These are phyloP conservation scores for Saccharum officinarum DNA, from an alignment of 176 grass and related monocot species.

Conservation along the genomic window DNA sequence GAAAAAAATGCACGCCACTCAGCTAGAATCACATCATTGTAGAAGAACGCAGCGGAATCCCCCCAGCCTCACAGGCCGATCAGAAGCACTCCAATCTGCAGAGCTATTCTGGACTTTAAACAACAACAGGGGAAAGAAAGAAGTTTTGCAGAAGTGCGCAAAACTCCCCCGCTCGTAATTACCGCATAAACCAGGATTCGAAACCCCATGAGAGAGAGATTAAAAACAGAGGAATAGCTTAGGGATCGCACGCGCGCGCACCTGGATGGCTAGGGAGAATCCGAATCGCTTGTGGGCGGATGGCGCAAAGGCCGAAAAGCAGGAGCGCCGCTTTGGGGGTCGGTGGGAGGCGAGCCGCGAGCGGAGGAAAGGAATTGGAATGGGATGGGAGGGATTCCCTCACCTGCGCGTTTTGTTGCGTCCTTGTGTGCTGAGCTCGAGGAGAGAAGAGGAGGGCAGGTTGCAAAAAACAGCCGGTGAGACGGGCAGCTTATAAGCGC, in stretches of 20 bases:
- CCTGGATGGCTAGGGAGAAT: slow-evolving; percentile 6
- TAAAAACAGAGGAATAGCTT: neutral
- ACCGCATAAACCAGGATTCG: neutral
- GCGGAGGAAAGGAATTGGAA: slow-evolving; percentile 14
- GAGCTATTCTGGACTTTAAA: neutral
- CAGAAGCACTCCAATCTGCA: neutral
- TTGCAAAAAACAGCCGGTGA: neutral
- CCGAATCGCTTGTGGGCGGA: slow-evolving; percentile 30
- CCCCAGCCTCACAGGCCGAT: neutral
- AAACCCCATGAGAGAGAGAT: neutral
- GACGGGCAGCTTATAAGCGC: neutral
- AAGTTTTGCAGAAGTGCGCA: neutral
- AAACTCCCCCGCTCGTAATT: neutral
- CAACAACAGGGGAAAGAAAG: neutral
- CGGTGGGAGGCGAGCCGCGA: neutral
- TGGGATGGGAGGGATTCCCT: neutral
- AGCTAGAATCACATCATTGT: neutral
- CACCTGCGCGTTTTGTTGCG: neutral
- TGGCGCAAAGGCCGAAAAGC: neutral
- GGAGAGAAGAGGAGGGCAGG: neutral
- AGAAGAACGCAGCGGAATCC: neutral
- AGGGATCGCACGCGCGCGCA: slow-evolving; percentile 25
- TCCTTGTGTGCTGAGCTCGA: slow-evolving; percentile 3
- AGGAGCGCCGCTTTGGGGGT: neutral
- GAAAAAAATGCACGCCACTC: neutral